Conservation (phyloP, 805 yeast species). For the Saccharomyces mikatae region DNA sequence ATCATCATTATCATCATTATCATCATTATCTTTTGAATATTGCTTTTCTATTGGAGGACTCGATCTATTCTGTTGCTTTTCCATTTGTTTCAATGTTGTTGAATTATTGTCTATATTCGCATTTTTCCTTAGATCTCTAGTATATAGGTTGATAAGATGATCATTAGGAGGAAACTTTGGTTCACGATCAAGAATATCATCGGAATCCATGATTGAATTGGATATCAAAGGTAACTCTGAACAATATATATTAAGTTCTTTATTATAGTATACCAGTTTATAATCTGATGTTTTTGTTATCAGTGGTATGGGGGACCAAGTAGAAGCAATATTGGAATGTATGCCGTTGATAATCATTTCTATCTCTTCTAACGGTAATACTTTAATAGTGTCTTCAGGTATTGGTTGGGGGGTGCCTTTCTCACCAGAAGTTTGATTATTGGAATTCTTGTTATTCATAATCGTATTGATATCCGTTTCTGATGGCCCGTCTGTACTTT, state of each 20-base stretch:
- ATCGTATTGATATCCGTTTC: background rate
- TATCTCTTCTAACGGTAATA: slow-evolving; percentile 32
- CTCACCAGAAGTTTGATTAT: slow-evolving; percentile 1
- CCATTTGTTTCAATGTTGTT: slow-evolving; percentile 16
- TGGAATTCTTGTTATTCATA: background rate
- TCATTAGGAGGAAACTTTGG: slow-evolving; percentile 28
- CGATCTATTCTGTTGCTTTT: background rate
- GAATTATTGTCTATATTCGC: slow-evolving; percentile 14
- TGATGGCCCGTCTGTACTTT: background rate
- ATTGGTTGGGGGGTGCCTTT: background rate
- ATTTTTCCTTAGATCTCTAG: slow-evolving; percentile 22
- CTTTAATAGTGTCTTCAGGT: slow-evolving; percentile 9
- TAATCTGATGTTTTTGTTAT: slow-evolving; percentile 35
- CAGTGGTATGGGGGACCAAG: slow-evolving; percentile 58
- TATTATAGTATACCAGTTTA: slow-evolving; percentile 50
- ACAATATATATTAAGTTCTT: slow-evolving; percentile 52
- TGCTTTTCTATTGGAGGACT: background rate
- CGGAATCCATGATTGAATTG: slow-evolving; percentile 30
- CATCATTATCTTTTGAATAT: background rate
- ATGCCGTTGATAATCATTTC: slow-evolving; percentile 32
- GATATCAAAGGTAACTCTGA: slow-evolving; percentile 47
- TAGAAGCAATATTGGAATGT: slow-evolving; percentile 32
- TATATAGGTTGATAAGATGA: slow-evolving; percentile 23
- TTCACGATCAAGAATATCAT: slow-evolving; percentile 6
- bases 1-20: background rate